phyloP scores from a whole-genome alignment of 345 rosid species.

The Salix arbutifolia region DNA sequence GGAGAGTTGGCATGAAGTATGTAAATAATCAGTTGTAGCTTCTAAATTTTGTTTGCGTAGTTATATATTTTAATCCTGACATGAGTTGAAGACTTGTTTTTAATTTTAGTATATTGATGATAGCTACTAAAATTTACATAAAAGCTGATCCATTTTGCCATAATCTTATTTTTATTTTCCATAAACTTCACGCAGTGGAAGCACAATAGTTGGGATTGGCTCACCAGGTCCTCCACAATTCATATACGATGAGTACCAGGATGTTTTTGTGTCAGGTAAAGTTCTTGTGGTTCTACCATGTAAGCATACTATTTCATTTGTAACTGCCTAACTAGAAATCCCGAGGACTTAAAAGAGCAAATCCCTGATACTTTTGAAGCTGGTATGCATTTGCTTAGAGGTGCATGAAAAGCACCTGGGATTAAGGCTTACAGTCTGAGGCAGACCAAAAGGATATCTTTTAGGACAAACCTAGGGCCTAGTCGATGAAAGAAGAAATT shows the following conservation, averaged over 20 bases:
- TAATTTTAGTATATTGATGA: not conserved
- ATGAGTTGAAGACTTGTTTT: not conserved
- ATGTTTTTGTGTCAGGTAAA: slow-evolving; percentile 83
- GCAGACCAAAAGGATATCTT: not conserved
- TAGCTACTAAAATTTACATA: not conserved
- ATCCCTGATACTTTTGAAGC: not conserved
- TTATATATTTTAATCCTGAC: not conserved
- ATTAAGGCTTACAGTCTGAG: not conserved
- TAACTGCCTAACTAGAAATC: not conserved
- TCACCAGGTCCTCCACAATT: slow-evolving; percentile 93
- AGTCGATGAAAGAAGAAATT: not conserved
- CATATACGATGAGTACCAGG: slow-evolving; percentile 65
- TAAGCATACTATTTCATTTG: not conserved
- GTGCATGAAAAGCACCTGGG: not conserved
- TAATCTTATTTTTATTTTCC: not conserved
- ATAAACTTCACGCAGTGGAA: slow-evolving; percentile 57
- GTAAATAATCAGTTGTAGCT: not conserved
- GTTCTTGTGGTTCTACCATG: not conserved
- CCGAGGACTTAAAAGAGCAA: not conserved
- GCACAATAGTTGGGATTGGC: slow-evolving; percentile 91
- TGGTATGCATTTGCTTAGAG: not conserved
- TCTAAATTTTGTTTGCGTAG: not conserved
- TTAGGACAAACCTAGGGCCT: not conserved
- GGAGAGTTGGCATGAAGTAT: not conserved
- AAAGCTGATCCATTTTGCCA: not conserved